Evolutionary conservation across 2,329 filamentous ascomycete species (phyloP), one percentile per base, ranked within the genome.

Genomic region (Colletotrichum sp.): DNA sequence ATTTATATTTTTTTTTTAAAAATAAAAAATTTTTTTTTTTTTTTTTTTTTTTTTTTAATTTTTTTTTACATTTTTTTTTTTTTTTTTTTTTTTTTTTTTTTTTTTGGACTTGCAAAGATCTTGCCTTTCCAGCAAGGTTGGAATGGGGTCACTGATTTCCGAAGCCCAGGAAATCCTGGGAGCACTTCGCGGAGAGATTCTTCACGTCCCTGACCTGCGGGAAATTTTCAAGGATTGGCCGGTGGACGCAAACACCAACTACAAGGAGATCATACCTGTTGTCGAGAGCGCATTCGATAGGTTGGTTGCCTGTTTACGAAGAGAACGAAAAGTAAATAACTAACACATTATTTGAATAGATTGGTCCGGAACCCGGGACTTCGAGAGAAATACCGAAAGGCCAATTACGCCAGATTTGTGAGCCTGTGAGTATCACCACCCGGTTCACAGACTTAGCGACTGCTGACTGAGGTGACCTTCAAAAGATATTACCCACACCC

Each of bases 141-240:
- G 21, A 13, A 70, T 70, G 59, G 49, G 32, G 15, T 55, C 65
- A 21, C 16, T 55, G 6, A 6, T 26, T 18, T 24, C 24, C 6
- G 52, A 73, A 12, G 6, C 65, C n/a, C 65, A 30, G 21, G 69
- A 77, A 64, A 75, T 81, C 34, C 65, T 79, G 24, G 59, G 71
- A 18, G 76, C 79, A 60, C 79, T 84, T 63, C 78, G 79, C 15
- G 83, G 82, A 65, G 78, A 81, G 64, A 80, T 77, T 7, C 73
- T 84, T 21, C 79, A 76, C 39, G 72, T 84, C 24, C 80, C 83
- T 7, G 77, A 81, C 49, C 78, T 84, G 63, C 74, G 66, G 5
- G 34, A 52, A 32, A 68, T 82, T 36, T 80, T 84, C 70, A 68
- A 67, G 15, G 36, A 70, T 12, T 84, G 83, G 82, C 79, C 81